These are phyloP conservation scores for Scheffersomyces coipomensis DNA, from an alignment of 805 yeast genomes.

Conservation along the genomic window DNA sequence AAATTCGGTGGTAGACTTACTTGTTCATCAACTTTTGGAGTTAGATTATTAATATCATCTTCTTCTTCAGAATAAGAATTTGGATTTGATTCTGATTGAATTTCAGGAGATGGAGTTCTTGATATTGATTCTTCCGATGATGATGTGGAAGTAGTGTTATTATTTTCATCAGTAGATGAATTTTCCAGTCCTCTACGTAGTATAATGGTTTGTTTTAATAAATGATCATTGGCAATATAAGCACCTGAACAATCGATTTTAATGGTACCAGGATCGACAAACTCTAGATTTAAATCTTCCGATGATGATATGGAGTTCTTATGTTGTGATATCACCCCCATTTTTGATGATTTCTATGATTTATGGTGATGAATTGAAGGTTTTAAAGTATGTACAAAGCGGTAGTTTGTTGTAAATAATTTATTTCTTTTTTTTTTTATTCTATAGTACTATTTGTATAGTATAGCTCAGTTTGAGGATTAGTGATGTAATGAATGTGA, in stretches of 20 bases:
- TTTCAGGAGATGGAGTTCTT: slow-evolving; percentile 15
- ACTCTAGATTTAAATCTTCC: slow-evolving; percentile 18
- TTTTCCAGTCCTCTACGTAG: slow-evolving; percentile 2
- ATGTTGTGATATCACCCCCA: not conserved
- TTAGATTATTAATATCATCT: slow-evolving; percentile 10
- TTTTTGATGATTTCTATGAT: too few relatives aligned
- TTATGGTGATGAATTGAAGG: too few relatives aligned
- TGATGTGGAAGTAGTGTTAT: slow-evolving; percentile 2
- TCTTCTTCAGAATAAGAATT: slow-evolving; percentile 13
- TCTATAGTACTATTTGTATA: too few relatives aligned
- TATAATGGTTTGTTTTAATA: slow-evolving; percentile 20
- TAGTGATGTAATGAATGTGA: too few relatives aligned
- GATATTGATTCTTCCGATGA: slow-evolving; percentile 15
- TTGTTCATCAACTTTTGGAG: not conserved
- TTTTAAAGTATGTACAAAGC: too few relatives aligned
- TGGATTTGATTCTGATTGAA: slow-evolving; percentile 9
- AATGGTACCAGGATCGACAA: slow-evolving; percentile 35
- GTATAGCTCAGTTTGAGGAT: too few relatives aligned
- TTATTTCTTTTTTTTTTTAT: too few relatives aligned
- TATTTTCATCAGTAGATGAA: not conserved
- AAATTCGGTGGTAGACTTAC: not conserved
- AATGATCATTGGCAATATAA: slow-evolving; percentile 41
- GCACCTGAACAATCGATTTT: slow-evolving; percentile 46
- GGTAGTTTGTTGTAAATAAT: too few relatives aligned
- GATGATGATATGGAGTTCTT: not conserved